These are phyloP conservation scores for Alnus glutinosa DNA, from an alignment of 306 rosid genomes.

Conservation along the genomic window DNA sequence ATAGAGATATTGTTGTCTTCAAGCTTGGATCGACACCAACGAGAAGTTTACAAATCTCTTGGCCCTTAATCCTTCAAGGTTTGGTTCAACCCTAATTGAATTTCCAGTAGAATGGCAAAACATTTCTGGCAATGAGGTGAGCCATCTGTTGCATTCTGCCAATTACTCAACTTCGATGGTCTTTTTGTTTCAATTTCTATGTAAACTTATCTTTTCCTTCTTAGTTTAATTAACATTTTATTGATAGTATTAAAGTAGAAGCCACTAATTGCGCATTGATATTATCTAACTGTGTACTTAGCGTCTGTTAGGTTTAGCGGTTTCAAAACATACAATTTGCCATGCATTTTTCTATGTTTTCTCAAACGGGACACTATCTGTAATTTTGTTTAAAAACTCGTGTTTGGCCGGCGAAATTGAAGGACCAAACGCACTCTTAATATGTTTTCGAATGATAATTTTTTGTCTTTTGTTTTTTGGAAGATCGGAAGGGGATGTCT, in stretches of 20 bases:
- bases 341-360: too few relatives aligned
- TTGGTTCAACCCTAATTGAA: neutral
- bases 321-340: too few relatives aligned
- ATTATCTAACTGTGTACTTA: neutral
- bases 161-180: neutral
- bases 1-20: neutral
- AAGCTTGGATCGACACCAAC: neutral
- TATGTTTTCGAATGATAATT: too few relatives aligned
- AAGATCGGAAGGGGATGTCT: slow-evolving; percentile 5
- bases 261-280: neutral
- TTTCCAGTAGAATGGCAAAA: neutral
- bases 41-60: neutral
- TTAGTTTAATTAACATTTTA: neutral
- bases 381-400: too few relatives aligned
- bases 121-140: slow-evolving; percentile 10
- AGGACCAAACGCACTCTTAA: too few relatives aligned
- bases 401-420: too few relatives aligned
- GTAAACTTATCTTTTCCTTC: neutral
- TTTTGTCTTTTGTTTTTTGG: neutral
- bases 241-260: neutral
- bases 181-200: neutral
- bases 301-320: too few relatives aligned
- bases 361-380: too few relatives aligned
- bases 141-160: neutral
- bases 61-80: neutral